Base-by-base conservation (phyloP, 1,139 yeast genomes). In the Pneumocystis sp. region DNA sequence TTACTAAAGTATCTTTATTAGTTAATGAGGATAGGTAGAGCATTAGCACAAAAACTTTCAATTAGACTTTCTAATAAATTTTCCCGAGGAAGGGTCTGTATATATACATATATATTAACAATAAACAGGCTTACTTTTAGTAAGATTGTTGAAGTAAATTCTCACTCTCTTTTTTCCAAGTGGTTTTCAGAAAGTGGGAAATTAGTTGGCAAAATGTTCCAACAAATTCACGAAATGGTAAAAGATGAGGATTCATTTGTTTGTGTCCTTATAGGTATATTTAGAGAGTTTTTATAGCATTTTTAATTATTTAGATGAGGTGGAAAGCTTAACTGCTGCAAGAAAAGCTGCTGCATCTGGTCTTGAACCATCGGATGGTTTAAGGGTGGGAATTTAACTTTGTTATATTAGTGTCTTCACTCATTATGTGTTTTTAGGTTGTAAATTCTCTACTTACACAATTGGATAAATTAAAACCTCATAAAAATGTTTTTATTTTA, bases 121-220 rank as follows among this genome's bases (percentile, higher is more conserved):
- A 50, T 25, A 29, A 25, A 50, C 4, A 50, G n/a, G 12, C 57
- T 50, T 25, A 50, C 19, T 8, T 65, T 63, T 17, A 61, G 69
- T 17, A 59, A 62, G 35, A 59, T 69, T 61, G 61, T 69, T 45
- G 71, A 69, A 37, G 61, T 69, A 8, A 67, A 68, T 21, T 67
- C 70, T 6, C 69, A 69, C 34, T 45, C 70, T 2, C 63, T 69
- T 17, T 69, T 69, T 62, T 67, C 70, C 7, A 66, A 66, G 60
- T 69, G 67, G 68, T 69, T 68, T 45, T 67, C 69, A 29, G 70
- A 69, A 60, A 68, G 70, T 45, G 69, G 70, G 10, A 69, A 69
- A 59, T 63, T 69, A 10, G 71, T 69, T 21, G 66, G 67, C 25
- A 66, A 66, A 25, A 63, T 69, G 37, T 69, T 69, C 61, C 67